A percentile compares a stretch with the other conserved stretches of the same genome.
Evolutionary conservation across 2,329 filamentous ascomycete genomes (phyloP).

Genomic region (Colletotrichum camelliae): DNA sequence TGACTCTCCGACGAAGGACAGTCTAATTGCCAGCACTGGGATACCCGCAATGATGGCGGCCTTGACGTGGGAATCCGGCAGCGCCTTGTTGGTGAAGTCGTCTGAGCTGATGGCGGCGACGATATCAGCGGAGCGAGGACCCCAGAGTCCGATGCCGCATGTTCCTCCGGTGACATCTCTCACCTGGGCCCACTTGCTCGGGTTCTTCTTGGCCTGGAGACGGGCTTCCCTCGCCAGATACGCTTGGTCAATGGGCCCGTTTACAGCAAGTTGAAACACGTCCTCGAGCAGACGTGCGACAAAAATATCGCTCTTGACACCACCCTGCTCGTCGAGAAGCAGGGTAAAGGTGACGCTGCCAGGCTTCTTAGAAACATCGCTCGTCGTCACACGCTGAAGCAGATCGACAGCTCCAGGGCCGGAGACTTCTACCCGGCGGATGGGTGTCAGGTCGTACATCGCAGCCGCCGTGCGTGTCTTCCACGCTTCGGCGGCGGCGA

Average conservation of each 20-base stretch:
- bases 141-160: constrained; percentile 68
- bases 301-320: constrained; percentile 62
- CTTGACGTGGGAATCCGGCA: constrained; percentile 58
- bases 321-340: constrained; percentile 57
- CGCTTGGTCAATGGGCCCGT: constrained; percentile 57
- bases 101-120: constrained; percentile 49
- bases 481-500: constrained; percentile 66
- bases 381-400: constrained; percentile 58
- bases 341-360: constrained; percentile 62
- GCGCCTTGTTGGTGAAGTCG: constrained; percentile 48
- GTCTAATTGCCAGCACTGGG: constrained; percentile 59
- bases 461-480: constrained; percentile 67
- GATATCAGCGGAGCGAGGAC: constrained; percentile 59
- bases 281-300: constrained; percentile 56
- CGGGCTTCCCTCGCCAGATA: constrained; percentile 61
- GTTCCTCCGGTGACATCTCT: constrained; percentile 65
- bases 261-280: constrained; percentile 61
- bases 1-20: constrained; percentile 65
- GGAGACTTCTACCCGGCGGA: constrained; percentile 61
- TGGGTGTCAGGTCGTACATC: constrained; percentile 67
- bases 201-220: constrained; percentile 43
- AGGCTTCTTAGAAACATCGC: constrained; percentile 49
- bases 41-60: constrained; percentile 55
- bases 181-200: constrained; percentile 52
- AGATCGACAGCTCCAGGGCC: constrained; percentile 62